Conservation (phyloP, 2,329 filamentous ascomycete species). For the Phialophora chinensis region DNA sequence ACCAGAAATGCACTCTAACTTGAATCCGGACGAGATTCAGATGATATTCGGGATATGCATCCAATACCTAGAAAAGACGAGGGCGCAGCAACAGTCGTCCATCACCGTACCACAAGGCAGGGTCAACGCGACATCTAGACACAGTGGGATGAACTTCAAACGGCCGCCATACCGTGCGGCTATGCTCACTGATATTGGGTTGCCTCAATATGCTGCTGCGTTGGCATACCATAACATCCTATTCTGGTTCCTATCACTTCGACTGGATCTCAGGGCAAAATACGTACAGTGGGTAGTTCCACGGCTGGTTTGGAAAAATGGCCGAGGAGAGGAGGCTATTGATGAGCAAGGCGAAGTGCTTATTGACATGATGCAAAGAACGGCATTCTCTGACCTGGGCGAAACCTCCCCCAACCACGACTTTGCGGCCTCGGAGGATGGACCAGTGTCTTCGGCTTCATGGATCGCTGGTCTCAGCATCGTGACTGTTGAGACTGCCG, state of each 20-base stretch:
- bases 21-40: constrained; percentile 88
- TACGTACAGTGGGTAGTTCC: constrained; percentile 91
- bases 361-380: constrained; percentile 91
- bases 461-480: constrained; percentile 61
- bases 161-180: constrained; percentile 42
- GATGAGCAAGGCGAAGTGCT: constrained; percentile 95
- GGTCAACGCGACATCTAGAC: constrained; percentile 34
- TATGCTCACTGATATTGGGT: constrained; percentile 67
- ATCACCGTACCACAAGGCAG: constrained; percentile 39
- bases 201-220: constrained; percentile 92
- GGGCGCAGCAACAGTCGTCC: constrained; percentile 59
- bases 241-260: constrained; percentile 94
- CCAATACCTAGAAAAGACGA: constrained; percentile 86
- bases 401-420: constrained; percentile 57
- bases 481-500: constrained; percentile 57
- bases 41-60: constrained; percentile 96
- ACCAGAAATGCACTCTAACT: constrained; percentile 83
- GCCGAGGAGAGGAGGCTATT: constrained; percentile 72
- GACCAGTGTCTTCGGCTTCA: constrained; percentile 52
- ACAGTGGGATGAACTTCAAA: constrained; percentile 35
- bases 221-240: constrained; percentile 94
- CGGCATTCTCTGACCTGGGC: constrained; percentile 82
- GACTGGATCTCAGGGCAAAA: constrained; percentile 78
- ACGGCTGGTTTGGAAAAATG: constrained; percentile 78
- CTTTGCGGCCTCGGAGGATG: constrained; percentile 49